Conservation (phyloP, 1,284 basidiomycete genomes). For the Grifola frondosa region DNA sequence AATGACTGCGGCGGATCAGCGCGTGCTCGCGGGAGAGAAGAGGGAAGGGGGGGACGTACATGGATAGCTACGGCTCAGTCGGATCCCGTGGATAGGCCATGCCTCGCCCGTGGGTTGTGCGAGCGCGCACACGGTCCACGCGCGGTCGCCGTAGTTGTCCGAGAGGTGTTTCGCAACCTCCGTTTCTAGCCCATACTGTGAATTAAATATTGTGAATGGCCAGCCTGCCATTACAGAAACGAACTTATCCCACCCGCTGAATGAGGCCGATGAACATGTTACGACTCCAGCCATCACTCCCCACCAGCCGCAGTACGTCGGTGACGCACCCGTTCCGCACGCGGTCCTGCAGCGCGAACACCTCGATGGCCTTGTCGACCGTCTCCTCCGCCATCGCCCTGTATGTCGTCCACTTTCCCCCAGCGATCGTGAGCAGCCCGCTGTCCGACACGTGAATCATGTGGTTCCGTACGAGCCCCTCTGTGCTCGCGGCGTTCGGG, state of each 20-base stretch:
- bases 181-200: conserved; percentile 82
- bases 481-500: conserved; percentile 76
- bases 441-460: conserved; percentile 85
- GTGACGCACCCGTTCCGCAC: conserved; percentile 76
- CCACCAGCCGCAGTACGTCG: conserved; percentile 79
- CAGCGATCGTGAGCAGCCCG: conserved; percentile 92
- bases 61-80: conserved; percentile 78
- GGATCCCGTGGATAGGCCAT: conserved; percentile 86
- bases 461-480: conserved; percentile 92
- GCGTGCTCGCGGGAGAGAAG: conserved; percentile 1
- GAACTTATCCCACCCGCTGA: conserved; percentile 62
- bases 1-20: conserved; percentile 52
- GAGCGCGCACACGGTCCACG: conserved; percentile 90
- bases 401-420: conserved; percentile 99
- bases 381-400: conserved; percentile 96
- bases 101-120: conserved; percentile 74
- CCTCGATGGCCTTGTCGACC: conserved; percentile 84
- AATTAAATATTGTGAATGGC: conserved; percentile 5
- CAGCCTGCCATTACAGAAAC: conserved; percentile 3
- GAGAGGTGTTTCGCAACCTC: conserved; percentile 93
- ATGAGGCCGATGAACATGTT: conserved; percentile 98
- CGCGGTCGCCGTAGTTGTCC: conserved; percentile 94
- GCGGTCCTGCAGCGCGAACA: conserved; percentile 64
- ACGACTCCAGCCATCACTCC: conserved; percentile 92
- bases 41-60: conserved; percentile 46